Evolutionary conservation across 371 early-diverging fungal genomes (phyloP), one percentile per base, ranked within the genome.

Genomic region (Rhizopus microsporus): DNA sequence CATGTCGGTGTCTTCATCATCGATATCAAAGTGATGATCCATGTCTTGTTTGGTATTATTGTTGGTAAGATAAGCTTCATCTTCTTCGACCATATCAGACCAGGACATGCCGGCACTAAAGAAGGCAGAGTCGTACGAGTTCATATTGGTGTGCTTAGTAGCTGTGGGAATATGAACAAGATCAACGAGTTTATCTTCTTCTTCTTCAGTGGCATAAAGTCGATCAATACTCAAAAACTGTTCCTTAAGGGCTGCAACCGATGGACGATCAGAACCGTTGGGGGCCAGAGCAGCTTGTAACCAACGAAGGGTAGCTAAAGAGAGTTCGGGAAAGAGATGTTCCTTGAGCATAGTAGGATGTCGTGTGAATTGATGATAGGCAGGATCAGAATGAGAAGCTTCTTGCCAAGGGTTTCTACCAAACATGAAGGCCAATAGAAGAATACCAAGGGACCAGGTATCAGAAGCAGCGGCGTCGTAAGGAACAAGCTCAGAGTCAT

Each of bases 351-450:
- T 77, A 31, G 57, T 60, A 9, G 82, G 77, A 31, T 78, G 68
- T 46, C 82, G 74, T 31, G 63, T 74, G 62, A 77, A 88, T 56
- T 83, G 83, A 8, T 74, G 69, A 63, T 72, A 88, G 10, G 82
- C 77, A 15, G 73, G 59, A 59, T 86, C 88, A 34, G 70, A 62
- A 15, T 59, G 52, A 37, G 72, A 77, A 12, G 88, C 85, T 54
- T 83, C 81, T 64, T 86, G 78, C 93, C 93, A 93, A 5, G 91
- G 93, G 62, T 90, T 91, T 44, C 89, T 83, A 56, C 90, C 90
- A 75, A 86, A 87, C 44, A 88, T 66, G 31, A 91, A 55, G 64
- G 88, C 89, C 56, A 91, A 57, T 9, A 93, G 70, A 31, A 93
- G 78, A 51, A 93, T 82, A 32, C 91, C 91, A 8, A 91, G 70